Base-by-base conservation (phyloP, 202 grass and related monocot species). In the Schoenoplectus tabernaemontani region DNA sequence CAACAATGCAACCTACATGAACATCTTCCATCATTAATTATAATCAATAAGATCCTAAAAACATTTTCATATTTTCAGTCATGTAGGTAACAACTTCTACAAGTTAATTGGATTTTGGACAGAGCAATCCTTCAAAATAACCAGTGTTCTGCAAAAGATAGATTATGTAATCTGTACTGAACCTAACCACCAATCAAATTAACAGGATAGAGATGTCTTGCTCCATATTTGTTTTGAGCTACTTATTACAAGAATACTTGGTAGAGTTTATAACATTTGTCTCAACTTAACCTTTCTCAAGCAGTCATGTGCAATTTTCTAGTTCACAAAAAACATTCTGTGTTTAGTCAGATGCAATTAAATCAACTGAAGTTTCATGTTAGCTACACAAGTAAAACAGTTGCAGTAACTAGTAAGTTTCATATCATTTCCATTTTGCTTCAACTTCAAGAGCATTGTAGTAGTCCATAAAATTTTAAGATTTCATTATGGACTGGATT, bases 1-100 rank as follows among this genome's bases (percentile, higher is more conserved):
- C 68, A 97, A 77, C 86, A 97, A 87, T 82, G 94, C 94, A 47
- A 91, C 91, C 93, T 97, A 78, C 68, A 77, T 30, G 42, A 51
- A 32, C 33, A 47, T 47, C 26, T 56, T 78, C 15, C 34, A 32
- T 73, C 74, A 34, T 39, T 72, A 79, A 30, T 16, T 34, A 17
- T 15, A 19, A 44, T 38, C 5, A 37, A 50, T 51, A 73, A 73
- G 20, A 19, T 8, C 5, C n/a, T n/a, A n/a, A n/a, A n/a, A n/a
- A n/a, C n/a, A n/a, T 26, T 64, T 64, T 73, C 33, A 69, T 69
- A 73, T 73, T 46, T 73, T 10, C 19, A 72, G 48, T 2, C n/a
- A 47, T 16, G 6, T 33, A 19, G 10, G 38, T 43, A 60, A 60
- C 11, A 16, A 22, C 23, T 33, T 30, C 24, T 12, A 4, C 13